Evolutionary conservation across 768 basidiomycete species (phyloP).

Genomic region (Thelephora ganbajun): DNA sequence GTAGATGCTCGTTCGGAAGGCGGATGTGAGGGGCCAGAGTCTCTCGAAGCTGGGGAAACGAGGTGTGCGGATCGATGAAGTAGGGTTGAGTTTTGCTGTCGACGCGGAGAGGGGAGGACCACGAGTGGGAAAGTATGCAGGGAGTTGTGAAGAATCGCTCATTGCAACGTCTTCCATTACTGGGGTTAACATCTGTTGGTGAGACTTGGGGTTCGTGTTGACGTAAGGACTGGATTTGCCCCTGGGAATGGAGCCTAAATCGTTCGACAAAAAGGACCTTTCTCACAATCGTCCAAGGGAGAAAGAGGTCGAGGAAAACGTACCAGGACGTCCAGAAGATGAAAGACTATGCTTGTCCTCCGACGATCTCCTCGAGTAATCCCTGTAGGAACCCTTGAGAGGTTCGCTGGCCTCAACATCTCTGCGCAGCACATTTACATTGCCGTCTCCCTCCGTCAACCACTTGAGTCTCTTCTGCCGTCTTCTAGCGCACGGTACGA

Average conservation of each 20-base stretch:
- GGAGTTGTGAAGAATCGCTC: not conserved
- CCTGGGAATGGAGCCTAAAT: not conserved
- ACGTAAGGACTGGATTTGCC: not conserved
- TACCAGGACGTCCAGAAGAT: not conserved
- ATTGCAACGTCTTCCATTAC: not conserved
- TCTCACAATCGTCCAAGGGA: not conserved
- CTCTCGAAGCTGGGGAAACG: not conserved
- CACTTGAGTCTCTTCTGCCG: not conserved
- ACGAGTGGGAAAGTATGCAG: not conserved
- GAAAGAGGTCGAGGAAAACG: not conserved
- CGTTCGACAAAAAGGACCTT: not conserved
- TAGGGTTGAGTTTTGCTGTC: not conserved
- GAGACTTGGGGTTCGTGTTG: not conserved
- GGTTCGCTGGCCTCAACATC: not conserved
- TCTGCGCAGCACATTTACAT: not conserved
- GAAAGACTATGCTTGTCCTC: not conserved
- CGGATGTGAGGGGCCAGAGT: not conserved
- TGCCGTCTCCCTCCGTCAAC: not conserved
- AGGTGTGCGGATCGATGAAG: not conserved
- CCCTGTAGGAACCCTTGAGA: not conserved
- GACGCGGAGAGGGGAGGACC: not conserved
- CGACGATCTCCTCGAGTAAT: not conserved
- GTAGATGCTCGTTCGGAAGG: not conserved
- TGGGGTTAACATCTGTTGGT: not conserved
- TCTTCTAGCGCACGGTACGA: not conserved